Evolutionary conservation across 257 asterid species (phyloP), one percentile per base, ranked within the genome.

Genomic region (Eucommia ulmoides): DNA sequence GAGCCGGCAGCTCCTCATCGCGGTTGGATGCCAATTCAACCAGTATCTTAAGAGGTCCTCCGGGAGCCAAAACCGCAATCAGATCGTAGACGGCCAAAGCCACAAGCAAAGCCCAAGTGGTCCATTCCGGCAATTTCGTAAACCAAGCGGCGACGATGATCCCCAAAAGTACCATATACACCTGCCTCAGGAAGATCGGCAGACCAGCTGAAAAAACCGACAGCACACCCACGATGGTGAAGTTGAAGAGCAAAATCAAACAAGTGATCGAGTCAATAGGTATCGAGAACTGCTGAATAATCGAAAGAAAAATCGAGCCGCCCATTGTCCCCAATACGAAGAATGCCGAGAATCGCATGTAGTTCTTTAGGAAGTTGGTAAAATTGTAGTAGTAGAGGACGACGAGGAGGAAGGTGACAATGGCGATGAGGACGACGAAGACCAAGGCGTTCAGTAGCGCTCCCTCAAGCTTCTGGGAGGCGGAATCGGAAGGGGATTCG

Each of bases 71-170:
- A 22, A 89, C 98, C 0, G 98, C 94, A 1, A 74, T 93, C 38
- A 89, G 60, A 61, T 89, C 98, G 55, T 89, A 89, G 70, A 89
- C 46, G 8, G 96, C 96, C 74, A 89, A 25, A 3, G 94, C 93
- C 65, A 85, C 93, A 66, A 89, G 56, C 70, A 83, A 80, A 60
- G 67, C 73, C 98, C 98, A 89, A 2, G 96, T 89, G 8, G 96
- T 89, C 96, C 96, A 89, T 50, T 89, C 98, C 0, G 98, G 98
- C 73, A 89, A 60, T 20, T 79, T 77, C 0, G 96, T 61, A 67
- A 89, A 85, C 98, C 93, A 85, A 18, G 83, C 96, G 0, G 98
- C 98, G 35, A 77, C 93, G 29, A 85, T 80, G 25, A 89, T 79
- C 63, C 96, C 98, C 68, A 85, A 57, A 19, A 57, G 54, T 65